Conservation (phyloP, 805 yeast species). For the Lipomyces orientalis region DNA sequence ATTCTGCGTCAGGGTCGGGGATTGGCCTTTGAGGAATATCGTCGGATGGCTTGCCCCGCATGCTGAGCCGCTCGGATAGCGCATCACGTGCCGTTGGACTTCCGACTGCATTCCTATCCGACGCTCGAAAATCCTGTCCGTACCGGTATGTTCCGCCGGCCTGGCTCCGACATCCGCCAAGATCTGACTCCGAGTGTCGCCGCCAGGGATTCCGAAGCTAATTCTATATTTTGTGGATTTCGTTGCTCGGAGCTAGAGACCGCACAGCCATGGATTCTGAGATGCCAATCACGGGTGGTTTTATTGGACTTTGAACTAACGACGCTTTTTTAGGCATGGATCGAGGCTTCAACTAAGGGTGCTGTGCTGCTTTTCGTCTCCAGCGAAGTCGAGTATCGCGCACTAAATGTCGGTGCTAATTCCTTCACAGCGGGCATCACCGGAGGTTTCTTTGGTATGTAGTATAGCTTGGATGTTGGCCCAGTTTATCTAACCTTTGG, state of each 20-base stretch:
- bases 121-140: too few species aligned
- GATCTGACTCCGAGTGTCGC: not conserved
- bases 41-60: too few species aligned
- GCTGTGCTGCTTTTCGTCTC: constrained; percentile 92
- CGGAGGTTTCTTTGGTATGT: constrained; percentile 76
- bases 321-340: constrained; percentile 68
- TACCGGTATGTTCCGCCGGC: too few species aligned
- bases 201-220: not conserved
- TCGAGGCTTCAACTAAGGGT: constrained; percentile 98
- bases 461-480: not conserved
- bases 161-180: not conserved
- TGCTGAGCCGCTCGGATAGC: too few species aligned
- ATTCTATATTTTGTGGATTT: not conserved
- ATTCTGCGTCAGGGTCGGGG: too few species aligned
- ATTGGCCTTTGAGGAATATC: too few species aligned
- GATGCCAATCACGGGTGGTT: not conserved
- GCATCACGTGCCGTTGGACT: too few species aligned
- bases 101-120: too few species aligned
- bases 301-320: not conserved
- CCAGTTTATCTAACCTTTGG: constrained; percentile 44
- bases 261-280: not conserved
- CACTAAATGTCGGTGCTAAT: constrained; percentile 61
- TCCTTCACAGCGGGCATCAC: constrained; percentile 87
- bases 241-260: not conserved
- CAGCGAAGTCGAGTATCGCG: constrained; percentile 85